Conservation (phyloP, 2,329 filamentous ascomycete species). For the Trichophyton equinum region DNA sequence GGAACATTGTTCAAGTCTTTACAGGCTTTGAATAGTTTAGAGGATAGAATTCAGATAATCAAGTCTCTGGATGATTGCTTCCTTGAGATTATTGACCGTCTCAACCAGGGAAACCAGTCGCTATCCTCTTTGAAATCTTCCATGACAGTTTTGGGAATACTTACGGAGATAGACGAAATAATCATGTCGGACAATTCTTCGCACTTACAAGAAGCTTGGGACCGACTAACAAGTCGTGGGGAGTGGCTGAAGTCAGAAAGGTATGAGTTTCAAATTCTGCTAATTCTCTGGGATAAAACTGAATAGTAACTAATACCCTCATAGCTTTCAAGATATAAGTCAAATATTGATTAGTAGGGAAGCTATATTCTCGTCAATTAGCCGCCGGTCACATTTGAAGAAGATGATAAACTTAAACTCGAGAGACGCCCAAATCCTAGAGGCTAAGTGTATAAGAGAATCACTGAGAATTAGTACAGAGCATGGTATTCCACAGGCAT, state of each 20-base stretch:
- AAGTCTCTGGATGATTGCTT: constrained; percentile 51
- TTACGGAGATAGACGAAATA: constrained; percentile 73
- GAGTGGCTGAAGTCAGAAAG: constrained; percentile 73
- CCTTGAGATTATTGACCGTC: constrained; percentile 33
- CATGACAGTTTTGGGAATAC: constrained; percentile 54
- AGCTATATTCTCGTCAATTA: constrained; percentile 68
- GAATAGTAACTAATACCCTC: background rate
- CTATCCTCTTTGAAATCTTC: constrained; percentile 40
- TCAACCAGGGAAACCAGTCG: constrained; percentile 27
- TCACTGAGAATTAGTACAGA: constrained; percentile 64
- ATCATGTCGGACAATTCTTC: constrained; percentile 47
- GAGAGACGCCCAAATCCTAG: constrained; percentile 53
- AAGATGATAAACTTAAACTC: constrained; percentile 48
- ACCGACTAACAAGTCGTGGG: constrained; percentile 51
- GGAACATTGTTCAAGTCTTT: constrained; percentile 68
- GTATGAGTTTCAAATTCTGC: constrained; percentile 36
- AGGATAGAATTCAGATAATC: constrained; percentile 42
- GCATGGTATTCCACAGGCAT: constrained; percentile 74
- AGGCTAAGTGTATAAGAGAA: constrained; percentile 64
- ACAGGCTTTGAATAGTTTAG: constrained; percentile 60
- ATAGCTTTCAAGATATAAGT: constrained; percentile 51
- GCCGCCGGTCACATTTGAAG: constrained; percentile 54
- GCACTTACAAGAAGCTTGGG: constrained; percentile 50
- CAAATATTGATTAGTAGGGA: constrained; percentile 72
- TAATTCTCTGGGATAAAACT: background rate